Base-by-base conservation (phyloP, 2,329 filamentous ascomycete genomes). In the Cytospora leucostoma region DNA sequence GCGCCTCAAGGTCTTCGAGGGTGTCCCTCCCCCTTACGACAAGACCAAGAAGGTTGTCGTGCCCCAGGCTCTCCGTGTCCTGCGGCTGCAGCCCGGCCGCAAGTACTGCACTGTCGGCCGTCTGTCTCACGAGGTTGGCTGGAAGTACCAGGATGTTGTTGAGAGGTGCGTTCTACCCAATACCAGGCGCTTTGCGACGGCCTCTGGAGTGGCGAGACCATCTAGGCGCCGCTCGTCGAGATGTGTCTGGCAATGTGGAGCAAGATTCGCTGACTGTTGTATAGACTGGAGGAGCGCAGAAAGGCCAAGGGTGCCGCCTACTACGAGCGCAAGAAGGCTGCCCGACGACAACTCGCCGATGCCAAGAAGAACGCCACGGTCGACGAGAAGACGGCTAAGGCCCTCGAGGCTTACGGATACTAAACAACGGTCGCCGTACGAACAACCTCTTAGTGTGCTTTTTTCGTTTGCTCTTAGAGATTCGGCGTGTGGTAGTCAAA, bases 81-180 rank as follows among this genome's bases (percentile, higher is more conserved):
- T 99, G 79, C 88, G 95, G 80, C 87, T 99, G 80, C 96, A 97
- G 88, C 95, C 95, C 76, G 95, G 95, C 78, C 93, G 95, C 86
- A 99, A 99, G 89, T 99, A 96, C 92, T 99, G 95, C 91, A 96
- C 93, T 71, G 94, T 99, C 74, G 95, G 95, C 74, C 89, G 95
- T 83, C 86, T 99, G 78, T 95, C 92, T 82, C 93, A 97, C 83
- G 95, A 99, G 86, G 95, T 98, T 77, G 95, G 95, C 84, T 99
- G 95, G 95, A 99, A 99, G 86, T 98, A 99, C 90, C 91, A 97
- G 88, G 94, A 97, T 79, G 93, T 99, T 78, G 95, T 99, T 84
- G 90, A 89, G 76, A 93, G 92, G 93, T 98, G 84, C 77, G 93
- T 90, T 67, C 38, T 13, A 47, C 47, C 38, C 50, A n/a, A 55